Conservation (phyloP, 1,284 basidiomycete species). For the Earliella scabrosa region DNA sequence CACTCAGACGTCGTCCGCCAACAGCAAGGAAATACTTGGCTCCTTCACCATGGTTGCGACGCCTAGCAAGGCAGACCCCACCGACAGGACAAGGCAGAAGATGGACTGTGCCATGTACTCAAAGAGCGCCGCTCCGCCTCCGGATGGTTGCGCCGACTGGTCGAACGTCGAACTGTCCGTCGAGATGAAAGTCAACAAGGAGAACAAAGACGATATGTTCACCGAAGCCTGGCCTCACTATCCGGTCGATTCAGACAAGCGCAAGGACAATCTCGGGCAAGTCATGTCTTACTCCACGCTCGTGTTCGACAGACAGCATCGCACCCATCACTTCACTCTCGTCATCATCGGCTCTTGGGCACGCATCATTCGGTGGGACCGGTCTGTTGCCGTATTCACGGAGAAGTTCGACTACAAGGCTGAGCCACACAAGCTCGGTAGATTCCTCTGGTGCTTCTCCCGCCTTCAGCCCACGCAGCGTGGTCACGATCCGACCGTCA, state of each 20-base stretch:
- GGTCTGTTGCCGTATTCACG: not conserved
- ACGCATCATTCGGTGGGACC: constrained; percentile 3
- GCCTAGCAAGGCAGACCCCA: not conserved
- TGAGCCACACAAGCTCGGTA: not conserved
- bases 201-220: not conserved
- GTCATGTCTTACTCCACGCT: not conserved
- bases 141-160: not conserved
- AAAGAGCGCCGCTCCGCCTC: not conserved
- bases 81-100: not conserved
- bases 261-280: not conserved
- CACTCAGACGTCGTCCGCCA: not conserved
- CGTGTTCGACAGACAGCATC: constrained; percentile 4
- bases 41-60: not conserved
- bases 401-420: constrained; percentile 5
- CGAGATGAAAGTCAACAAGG: not conserved
- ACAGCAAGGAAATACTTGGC: not conserved
- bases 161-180: not conserved
- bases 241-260: not conserved
- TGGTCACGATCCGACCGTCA: not conserved
- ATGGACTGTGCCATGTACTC: not conserved
- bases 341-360: constrained; percentile 1
- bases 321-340: constrained; percentile 3
- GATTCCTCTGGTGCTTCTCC: not conserved
- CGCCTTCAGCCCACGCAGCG: not conserved
- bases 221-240: not conserved